These are phyloP conservation scores for Iodosphaeria phyllophila DNA, from an alignment of 2,329 filamentous ascomycete genomes.

Conservation along the genomic window DNA sequence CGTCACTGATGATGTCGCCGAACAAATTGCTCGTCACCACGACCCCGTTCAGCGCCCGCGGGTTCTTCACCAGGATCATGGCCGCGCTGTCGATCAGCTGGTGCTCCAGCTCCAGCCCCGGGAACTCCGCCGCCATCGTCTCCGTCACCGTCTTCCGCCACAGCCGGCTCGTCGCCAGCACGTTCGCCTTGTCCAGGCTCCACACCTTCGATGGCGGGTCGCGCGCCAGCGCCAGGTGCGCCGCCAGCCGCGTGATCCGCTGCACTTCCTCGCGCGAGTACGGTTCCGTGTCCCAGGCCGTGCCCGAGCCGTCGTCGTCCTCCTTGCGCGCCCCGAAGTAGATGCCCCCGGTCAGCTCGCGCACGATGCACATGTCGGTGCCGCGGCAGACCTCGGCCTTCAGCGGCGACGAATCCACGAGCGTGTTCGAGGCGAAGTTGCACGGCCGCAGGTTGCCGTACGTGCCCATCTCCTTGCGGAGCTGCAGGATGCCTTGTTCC, in stretches of 20 bases:
- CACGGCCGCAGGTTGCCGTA: conserved; percentile 94
- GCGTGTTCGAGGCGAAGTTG: conserved; percentile 78
- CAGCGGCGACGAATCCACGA: conserved; percentile 71
- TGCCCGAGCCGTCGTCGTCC: conserved; percentile 52
- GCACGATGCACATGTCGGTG: conserved; percentile 82
- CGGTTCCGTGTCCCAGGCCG: conserved; percentile 68
- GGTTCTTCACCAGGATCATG: conserved; percentile 96
- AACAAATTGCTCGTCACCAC: conserved; percentile 89
- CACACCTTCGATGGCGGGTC: conserved; percentile 62
- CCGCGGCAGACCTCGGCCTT: conserved; percentile 72
- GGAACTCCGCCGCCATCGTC: conserved; percentile 76
- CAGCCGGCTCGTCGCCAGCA: conserved; percentile 72
- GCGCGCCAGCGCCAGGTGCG: conserved; percentile 58
- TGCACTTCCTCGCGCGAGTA: conserved; percentile 77
- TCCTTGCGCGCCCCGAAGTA: conserved; percentile 89
- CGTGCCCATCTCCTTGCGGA: conserved; percentile 84
- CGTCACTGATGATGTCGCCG: conserved; percentile 89
- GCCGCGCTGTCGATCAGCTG: conserved; percentile 94
- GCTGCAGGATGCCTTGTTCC: conserved; percentile 76
- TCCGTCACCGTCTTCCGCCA: conserved; percentile 81
- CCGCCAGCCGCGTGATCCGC: conserved; percentile 68
- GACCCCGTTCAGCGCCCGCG: conserved; percentile 69
- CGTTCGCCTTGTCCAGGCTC: conserved; percentile 92
- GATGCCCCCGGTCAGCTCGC: conserved; percentile 81
- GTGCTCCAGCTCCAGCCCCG: conserved; percentile 64